A percentile compares a stretch with the other conserved stretches of the same genome.
These are phyloP conservation scores for Picochlorum sp. DNA, from an alignment of 139 green algal genomes.

Conservation along the genomic window DNA sequence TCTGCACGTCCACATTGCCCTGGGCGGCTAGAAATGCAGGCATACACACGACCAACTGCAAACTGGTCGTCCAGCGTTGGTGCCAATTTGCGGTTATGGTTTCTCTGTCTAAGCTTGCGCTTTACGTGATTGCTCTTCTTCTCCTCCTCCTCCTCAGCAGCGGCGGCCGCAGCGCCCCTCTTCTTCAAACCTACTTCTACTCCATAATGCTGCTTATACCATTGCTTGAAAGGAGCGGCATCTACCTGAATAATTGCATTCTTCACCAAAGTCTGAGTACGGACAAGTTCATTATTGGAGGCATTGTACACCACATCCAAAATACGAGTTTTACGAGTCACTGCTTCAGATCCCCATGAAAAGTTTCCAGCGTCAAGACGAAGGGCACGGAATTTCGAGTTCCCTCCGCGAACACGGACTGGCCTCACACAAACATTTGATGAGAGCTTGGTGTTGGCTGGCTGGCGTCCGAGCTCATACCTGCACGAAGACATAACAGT, in stretches of 20 bases:
- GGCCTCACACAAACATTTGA: conserved; percentile 77
- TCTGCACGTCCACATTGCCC: conserved; percentile 57
- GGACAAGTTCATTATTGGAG: conserved; percentile 98
- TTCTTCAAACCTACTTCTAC: conserved; percentile 77
- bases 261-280: conserved; percentile 99
- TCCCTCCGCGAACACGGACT: conserved; percentile 87
- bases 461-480: conserved; percentile 93
- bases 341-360: conserved; percentile 82
- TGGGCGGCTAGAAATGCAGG: conserved; percentile 33
- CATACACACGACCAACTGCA: conserved; percentile 67
- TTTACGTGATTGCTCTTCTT: conserved; percentile 68
- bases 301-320: conserved; percentile 98
- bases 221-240: conserved; percentile 90
- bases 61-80: conserved; percentile 86
- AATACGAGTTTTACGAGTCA: conserved; percentile 89
- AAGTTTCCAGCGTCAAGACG: conserved; percentile 95
- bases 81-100: conserved; percentile 46
- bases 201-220: conserved; percentile 94
- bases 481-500: conserved; percentile 30
- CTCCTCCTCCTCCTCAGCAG: conserved; percentile 3
- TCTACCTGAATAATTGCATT: conserved; percentile 89
- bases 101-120: conserved; percentile 74
- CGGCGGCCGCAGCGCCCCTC: conserved; percentile 8
- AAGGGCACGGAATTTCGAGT: conserved; percentile 97
- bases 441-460: conserved; percentile 94